These are phyloP conservation scores for Saccharomycopsis oosterbeekiorum DNA, from an alignment of 805 yeast species.

Conservation along the genomic window DNA sequence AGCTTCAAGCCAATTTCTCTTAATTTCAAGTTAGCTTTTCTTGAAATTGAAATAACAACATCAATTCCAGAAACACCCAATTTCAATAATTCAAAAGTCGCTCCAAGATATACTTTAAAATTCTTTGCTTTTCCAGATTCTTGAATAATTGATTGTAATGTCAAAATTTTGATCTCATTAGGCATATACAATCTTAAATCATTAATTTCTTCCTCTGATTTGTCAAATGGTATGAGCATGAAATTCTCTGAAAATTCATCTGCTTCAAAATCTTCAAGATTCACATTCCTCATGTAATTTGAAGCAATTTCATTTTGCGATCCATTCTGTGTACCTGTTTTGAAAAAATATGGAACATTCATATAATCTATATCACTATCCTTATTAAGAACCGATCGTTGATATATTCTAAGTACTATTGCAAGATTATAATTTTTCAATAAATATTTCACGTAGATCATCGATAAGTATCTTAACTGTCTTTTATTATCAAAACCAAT, in stretches of 20 bases:
- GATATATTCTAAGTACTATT: slow-evolving; percentile 4
- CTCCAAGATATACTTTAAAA: background rate
- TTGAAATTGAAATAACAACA: slow-evolving; percentile 9
- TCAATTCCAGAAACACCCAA: slow-evolving; percentile 12
- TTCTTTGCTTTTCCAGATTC: slow-evolving; percentile 1
- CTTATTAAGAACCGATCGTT: background rate
- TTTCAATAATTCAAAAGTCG: slow-evolving; percentile 6
- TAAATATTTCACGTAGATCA: slow-evolving; percentile 13
- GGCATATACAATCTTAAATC: slow-evolving; percentile 12
- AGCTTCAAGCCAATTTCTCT: slow-evolving; percentile 6
- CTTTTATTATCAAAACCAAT: background rate
- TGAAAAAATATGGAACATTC: slow-evolving; percentile 7
- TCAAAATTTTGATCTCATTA: slow-evolving; percentile 2
- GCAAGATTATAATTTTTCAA: background rate
- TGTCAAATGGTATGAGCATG: slow-evolving; percentile 12
- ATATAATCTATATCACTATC: slow-evolving; percentile 7
- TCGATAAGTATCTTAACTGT: slow-evolving; percentile 10
- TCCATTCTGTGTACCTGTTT: background rate
- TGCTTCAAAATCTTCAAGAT: background rate
- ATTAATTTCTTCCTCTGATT: background rate
- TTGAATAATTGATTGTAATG: slow-evolving; percentile 11
- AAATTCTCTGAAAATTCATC: slow-evolving; percentile 8
- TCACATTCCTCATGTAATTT: background rate
- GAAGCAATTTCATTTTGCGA: background rate
- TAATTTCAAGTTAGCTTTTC: background rate